A percentile compares a stretch with the other conserved stretches of the same genome.
phyloP scores from a whole-genome alignment of 2,329 filamentous ascomycete genomes.

The Magnaporthiopsis poae region DNA sequence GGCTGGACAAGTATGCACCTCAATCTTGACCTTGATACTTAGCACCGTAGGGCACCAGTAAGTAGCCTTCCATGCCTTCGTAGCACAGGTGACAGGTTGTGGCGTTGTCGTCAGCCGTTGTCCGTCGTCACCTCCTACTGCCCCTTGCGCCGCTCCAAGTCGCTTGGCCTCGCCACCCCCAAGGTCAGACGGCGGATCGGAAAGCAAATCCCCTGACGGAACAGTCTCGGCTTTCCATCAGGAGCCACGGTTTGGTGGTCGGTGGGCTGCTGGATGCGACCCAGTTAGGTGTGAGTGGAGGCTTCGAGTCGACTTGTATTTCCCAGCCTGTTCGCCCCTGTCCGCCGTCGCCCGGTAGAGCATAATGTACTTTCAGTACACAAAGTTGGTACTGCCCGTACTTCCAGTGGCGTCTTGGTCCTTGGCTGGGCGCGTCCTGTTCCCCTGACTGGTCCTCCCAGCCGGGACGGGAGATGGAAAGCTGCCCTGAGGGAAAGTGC shows the following conservation, averaged over 20 bases:
- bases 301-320: too few relatives aligned
- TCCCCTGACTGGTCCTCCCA: neutral
- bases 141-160: neutral
- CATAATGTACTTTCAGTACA: neutral
- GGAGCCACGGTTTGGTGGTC: neutral
- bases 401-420: neutral
- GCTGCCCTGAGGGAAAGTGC: neutral
- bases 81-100: too few relatives aligned
- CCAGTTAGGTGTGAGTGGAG: neutral
- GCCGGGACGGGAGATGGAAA: too few relatives aligned
- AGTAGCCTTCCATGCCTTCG: too few relatives aligned
- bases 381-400: neutral
- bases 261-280: neutral
- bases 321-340: neutral
- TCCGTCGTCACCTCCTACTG: too few relatives aligned
- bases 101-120: too few relatives aligned
- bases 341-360: neutral
- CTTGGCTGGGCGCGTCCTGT: neutral
- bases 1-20: too few relatives aligned
- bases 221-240: neutral
- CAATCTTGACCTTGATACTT: too few relatives aligned
- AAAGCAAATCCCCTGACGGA: neutral
- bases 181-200: neutral
- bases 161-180: neutral
- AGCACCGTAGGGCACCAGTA: too few relatives aligned